These are phyloP conservation scores for Ophiocordyceps camponoti-leonardi DNA, from an alignment of 2,329 filamentous ascomycete genomes.

Conservation along the genomic window DNA sequence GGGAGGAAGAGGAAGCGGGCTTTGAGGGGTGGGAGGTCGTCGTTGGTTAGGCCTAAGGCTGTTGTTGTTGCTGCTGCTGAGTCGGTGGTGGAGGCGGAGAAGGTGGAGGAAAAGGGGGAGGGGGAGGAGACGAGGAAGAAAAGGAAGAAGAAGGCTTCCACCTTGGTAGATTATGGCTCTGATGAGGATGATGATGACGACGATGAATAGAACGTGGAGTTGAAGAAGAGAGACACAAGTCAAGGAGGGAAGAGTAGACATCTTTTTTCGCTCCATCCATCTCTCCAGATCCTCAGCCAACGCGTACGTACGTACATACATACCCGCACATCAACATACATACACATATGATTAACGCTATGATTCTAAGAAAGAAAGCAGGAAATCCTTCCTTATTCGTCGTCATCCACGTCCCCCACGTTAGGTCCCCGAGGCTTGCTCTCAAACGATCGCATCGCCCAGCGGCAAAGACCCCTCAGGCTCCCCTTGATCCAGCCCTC, in stretches of 20 bases:
- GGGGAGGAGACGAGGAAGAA: background rate
- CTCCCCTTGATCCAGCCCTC: slow-evolving; percentile 51
- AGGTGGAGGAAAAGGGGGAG: slow-evolving; percentile 7
- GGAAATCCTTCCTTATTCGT: slow-evolving; percentile 5
- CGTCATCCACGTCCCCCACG: slow-evolving; percentile 21
- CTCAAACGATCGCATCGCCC: slow-evolving; percentile 24
- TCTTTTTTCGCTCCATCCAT: background rate
- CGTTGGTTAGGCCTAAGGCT: background rate
- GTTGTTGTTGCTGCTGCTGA: background rate
- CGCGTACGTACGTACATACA: too few species aligned
- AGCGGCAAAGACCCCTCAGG: slow-evolving; percentile 33
- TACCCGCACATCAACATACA: too few species aligned
- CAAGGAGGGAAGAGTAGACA: background rate
- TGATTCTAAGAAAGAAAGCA: too few species aligned
- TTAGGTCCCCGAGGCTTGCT: slow-evolving; percentile 22
- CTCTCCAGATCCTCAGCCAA: background rate
- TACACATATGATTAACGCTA: too few species aligned
- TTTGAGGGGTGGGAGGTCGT: slow-evolving; percentile 7
- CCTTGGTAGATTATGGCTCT: slow-evolving; percentile 38
- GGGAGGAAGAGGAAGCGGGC: background rate
- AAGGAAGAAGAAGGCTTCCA: slow-evolving; percentile 12
- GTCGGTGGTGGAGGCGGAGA: too few species aligned
- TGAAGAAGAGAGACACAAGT: too few species aligned
- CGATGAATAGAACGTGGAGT: background rate
- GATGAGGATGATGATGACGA: slow-evolving; percentile 27